Base-by-base conservation (phyloP, 306 rosid genomes). In the Hylodesmum podocarpum region DNA sequence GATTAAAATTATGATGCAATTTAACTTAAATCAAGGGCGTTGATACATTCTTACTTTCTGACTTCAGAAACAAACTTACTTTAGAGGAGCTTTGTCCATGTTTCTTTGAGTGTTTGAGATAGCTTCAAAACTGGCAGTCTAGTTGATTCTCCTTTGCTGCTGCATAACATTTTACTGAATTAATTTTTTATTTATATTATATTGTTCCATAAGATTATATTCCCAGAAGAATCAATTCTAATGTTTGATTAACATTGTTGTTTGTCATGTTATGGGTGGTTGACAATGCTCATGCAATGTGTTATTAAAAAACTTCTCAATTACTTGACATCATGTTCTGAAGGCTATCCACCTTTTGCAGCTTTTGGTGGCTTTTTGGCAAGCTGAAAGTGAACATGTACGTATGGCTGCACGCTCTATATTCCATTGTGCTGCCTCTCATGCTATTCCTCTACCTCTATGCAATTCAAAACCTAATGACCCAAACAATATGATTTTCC, bases 301-400 rank as follows among this genome's bases (percentile, higher is more conserved):
- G 33, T 59, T 36, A 66, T 44, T 53, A 55, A 69, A 70, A 41
- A 71, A 40, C 41, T 43, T 36, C 18, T 34, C 9, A 61, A 54
- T 65, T 77, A 28, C 50, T 70, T 80, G 76, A 43, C 39, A 70
- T 68, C 66, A 65, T 16, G 33, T 83, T 47, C 78, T 80, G 44
- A 75, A 55, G 47, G 69, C 29, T 58, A 46, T 51, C 49, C 53
- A 28, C 76, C 40, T 81, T 85, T 80, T 76, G 53, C 91, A 95
- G 98, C 92, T 95, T 65, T 86, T 95, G 86, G 98, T 95, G 86
- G 90, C 97, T 78, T 95, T 95, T 78, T 95, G 98, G 98, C 98
- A 95, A 95, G 96, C 88, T 80, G 93, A 90, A 87, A 92, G 96
- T 76, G 96, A 90, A 76, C 96, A 92, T 84, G 85, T 95, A 37